phyloP scores from a whole-genome alignment of 257 asterid genomes.

The Solanum sitiens region DNA sequence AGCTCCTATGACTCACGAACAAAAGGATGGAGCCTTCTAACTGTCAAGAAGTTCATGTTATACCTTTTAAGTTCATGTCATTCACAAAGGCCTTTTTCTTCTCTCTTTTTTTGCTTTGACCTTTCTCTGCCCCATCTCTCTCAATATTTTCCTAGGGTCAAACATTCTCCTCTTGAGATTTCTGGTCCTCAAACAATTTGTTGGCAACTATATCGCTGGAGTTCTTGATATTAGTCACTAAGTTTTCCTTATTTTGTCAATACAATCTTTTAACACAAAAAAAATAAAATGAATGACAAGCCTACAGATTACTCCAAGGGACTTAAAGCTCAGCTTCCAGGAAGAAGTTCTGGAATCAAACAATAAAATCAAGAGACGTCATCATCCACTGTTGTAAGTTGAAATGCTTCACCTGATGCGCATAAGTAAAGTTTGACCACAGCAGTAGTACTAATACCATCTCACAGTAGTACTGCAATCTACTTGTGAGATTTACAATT shows the following conservation, averaged over 20 bases:
- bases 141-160: not conserved
- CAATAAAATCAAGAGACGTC: not conserved
- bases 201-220: not conserved
- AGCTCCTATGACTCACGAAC: not conserved
- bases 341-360: not conserved
- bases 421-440: not conserved
- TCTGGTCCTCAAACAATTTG: not conserved
- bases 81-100: not conserved
- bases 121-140: not conserved
- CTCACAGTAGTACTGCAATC: not conserved
- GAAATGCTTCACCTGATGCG: not conserved
- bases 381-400: not conserved
- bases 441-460: not conserved
- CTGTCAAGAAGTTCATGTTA: not conserved
- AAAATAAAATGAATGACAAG: not conserved
- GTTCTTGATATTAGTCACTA: not conserved
- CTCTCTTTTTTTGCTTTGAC: not conserved
- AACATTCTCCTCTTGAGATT: not conserved
- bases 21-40: not conserved
- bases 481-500: not conserved
- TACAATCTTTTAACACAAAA: not conserved
- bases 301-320: not conserved
- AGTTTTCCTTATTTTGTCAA: not conserved
- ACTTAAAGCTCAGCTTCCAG: not conserved
- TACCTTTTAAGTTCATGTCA: not conserved